Base-by-base conservation (phyloP, 2,329 filamentous ascomycete genomes). In the Cercospora zeae-maydis region DNA sequence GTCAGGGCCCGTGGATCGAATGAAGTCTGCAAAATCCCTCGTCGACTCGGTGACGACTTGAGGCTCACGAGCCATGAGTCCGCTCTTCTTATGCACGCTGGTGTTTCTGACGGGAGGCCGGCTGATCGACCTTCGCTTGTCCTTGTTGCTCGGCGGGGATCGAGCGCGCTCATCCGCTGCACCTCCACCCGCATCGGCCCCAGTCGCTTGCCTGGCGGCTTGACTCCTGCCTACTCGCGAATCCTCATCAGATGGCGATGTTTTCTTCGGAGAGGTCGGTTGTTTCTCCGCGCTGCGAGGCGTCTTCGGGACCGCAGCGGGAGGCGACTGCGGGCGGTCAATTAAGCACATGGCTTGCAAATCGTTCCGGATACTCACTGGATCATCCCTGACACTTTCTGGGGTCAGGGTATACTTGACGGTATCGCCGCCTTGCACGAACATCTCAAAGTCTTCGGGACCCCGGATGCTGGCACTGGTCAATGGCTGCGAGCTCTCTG, bases 11-110 rank as follows among this genome's bases (percentile, higher is more conserved):
- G 92, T 96, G 0, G 89, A 90, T 63, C 91, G 88, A 71, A 96
- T 91, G 74, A 96, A 97, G 63, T 96, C 89, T 21, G 92, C 90
- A 78, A 97, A 91, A 71, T 96, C 93, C 51, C 87, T 83, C 8
- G 89, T 85, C 0, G 91, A 91, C 65, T 93, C 89, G 4, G 83
- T 81, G 9, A 86, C 82, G 8, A 90, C 81, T 65, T 89, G 84
- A 1, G 92, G 87, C 68, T 96, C 92, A 66, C 92, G 85, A 24
- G 92, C 86, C 63, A 75, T 69, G 13, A 76, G 62, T 67, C 76
- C 73, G 62, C 74, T 74, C 39, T 63, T 69, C 52, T 70, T 63
- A 57, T 72, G 69, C 30, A 66, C 66, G 59, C 71, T 75, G 16
- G 66, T 68, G 49, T 76, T 76, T 16, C 72, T 69, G 2, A 71